Percentiles rank a stretch among this genome's conserved stretches.
Conservation (phyloP, 176 grass and related monocot genomes). For the Carex pumila region DNA sequence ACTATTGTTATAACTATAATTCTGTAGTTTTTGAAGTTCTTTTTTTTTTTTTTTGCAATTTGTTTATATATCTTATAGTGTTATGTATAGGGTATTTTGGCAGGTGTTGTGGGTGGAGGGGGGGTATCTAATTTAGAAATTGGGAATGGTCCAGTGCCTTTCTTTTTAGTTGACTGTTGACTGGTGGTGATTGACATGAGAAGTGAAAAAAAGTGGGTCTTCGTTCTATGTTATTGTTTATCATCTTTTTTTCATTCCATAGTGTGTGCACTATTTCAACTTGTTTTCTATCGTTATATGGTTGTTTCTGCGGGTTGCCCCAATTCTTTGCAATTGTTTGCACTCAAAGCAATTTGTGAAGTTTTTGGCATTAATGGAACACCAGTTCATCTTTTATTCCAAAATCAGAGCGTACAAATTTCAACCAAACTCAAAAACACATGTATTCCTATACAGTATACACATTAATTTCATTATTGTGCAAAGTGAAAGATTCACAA, state of each 20-base stretch:
- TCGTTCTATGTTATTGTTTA: not conserved
- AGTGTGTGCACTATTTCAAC: not conserved
- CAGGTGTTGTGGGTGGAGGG: not conserved
- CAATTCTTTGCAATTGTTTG: not conserved
- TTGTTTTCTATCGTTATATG: not conserved
- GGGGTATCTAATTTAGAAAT: conserved; percentile 15
- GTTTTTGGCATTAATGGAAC: not conserved
- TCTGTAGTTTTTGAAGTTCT: not conserved
- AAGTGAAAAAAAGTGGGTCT: not conserved
- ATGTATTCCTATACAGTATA: not conserved
- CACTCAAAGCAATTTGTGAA: not conserved
- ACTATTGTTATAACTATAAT: not conserved
- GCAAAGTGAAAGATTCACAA: not conserved
- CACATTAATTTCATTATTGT: not conserved
- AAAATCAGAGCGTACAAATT: not conserved
- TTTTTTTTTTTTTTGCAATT: conserved; percentile 5
- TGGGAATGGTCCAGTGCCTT: conserved; percentile 3
- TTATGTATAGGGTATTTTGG: conserved; percentile 16
- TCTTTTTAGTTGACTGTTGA: not conserved
- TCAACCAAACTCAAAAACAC: not conserved
- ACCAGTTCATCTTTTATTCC: not conserved
- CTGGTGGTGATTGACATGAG: conserved; percentile 2
- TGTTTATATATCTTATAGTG: conserved; percentile 26
- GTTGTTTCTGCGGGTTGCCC: not conserved
- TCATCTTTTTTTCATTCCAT: not conserved